A percentile compares a stretch with the other conserved stretches of the same genome.
These are phyloP conservation scores for Coemansia sp. DNA, from an alignment of 192 early-diverging fungal genomes.

Conservation along the genomic window DNA sequence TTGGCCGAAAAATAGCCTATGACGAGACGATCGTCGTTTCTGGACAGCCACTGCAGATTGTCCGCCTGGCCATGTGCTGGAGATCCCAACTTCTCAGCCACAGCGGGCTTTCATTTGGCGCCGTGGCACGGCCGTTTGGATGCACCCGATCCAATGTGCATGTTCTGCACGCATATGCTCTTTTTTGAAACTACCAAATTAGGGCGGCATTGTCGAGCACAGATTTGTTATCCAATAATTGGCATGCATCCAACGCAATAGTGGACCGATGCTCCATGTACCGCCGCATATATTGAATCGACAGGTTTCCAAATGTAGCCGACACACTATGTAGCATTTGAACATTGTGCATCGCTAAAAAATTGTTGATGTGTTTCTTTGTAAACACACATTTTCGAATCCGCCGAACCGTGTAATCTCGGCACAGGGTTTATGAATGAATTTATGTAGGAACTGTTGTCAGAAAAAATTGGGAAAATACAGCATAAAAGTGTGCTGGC, in stretches of 20 bases:
- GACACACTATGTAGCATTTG: not conserved
- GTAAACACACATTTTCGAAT: not conserved
- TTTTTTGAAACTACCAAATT: conserved; percentile 2
- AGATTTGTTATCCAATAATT: not conserved
- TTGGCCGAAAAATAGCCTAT: not conserved
- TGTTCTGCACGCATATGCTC: not conserved
- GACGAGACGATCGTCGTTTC: not conserved
- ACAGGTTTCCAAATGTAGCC: not conserved
- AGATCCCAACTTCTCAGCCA: not conserved
- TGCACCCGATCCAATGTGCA: conserved; percentile 5
- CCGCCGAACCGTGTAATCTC: not conserved
- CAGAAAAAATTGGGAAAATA: not conserved
- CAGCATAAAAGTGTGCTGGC: not conserved
- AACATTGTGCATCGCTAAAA: not conserved
- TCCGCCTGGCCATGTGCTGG: not conserved
- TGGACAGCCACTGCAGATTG: conserved; percentile 2
- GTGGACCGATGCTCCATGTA: conserved; percentile 8
- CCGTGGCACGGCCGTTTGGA: not conserved
- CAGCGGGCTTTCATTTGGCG: not conserved
- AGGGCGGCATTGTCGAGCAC: not conserved
- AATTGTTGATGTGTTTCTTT: not conserved
- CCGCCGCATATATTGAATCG: conserved; percentile 4
- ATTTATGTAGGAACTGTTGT: not conserved
- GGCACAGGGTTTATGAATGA: not conserved
- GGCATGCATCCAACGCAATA: conserved; percentile 1